Base-by-base conservation (phyloP, 805 yeast genomes). In the Candida dendrica region DNA sequence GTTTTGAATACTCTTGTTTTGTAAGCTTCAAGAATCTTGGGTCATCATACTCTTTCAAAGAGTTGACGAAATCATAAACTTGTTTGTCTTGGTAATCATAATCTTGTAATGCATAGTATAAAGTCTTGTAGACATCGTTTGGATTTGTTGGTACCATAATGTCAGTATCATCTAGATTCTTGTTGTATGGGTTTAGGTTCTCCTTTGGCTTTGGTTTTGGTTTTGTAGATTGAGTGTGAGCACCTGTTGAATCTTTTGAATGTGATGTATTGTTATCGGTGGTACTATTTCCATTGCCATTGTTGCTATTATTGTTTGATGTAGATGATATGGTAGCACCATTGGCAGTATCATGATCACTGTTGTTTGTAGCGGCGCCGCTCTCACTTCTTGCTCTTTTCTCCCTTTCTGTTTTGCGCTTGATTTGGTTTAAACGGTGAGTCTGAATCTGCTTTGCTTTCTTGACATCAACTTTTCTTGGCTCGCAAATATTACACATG, bases 401-500 rank as follows among this genome's bases (percentile, higher is more conserved):
- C 14, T 34, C 37, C 19, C 19, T 47, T 18, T 43, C 37, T 16
- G 46, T 43, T 30, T 42, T 49, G 19, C 44, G 39, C 34, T 47
- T 54, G 41, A 47, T 43, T 4, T 41, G 33, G 8, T 44, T 43
- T n/a, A 51, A 37, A 18, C 59, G 50, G 18, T 55, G 59, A 16
- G 46, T 44, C 50, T 75, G 79, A 43, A 59, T 60, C 38, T 54
- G 61, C 43, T 60, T 64, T 6, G 77, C 81, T 41, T 50, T 56
- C 42, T 64, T 64, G 22, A 60, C 64, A 51, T 74, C 75, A 55
- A 74, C 49, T 34, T 61, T 57, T 44, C 75, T 61, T 16, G 75
- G 75, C 43, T 81, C 82, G 64, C 98, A 90, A 37, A 71, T 71
- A 55, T 84, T 85, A 57, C 98, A 90, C 24, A 77, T 67, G 57